Evolutionary conservation across 2,329 filamentous ascomycete genomes (phyloP).

Genomic region (Davidsoniella australis): DNA sequence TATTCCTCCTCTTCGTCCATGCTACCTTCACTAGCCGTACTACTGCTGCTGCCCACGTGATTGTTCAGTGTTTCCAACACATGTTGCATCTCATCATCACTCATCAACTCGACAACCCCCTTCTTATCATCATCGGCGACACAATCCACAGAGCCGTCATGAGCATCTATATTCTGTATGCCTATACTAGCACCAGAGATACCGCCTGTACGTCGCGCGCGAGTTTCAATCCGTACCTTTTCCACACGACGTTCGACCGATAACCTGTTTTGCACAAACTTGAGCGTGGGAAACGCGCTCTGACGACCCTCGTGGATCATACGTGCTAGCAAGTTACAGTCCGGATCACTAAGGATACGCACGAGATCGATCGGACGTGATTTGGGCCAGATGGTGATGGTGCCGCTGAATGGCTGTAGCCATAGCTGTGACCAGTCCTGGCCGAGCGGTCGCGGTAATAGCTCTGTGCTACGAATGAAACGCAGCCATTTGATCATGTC

Average conservation of each 20-base stretch:
- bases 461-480: slow-evolving; percentile 78
- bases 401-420: slow-evolving; percentile 88
- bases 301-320: slow-evolving; percentile 89
- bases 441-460: slow-evolving; percentile 74
- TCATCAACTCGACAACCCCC: slow-evolving; percentile 38
- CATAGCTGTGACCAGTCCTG: slow-evolving; percentile 97
- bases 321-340: slow-evolving; percentile 52
- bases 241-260: slow-evolving; percentile 62
- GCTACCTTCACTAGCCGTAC: not conserved
- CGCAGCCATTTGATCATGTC: slow-evolving; percentile 97
- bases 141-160: too few relatives aligned
- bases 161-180: slow-evolving; percentile 3
- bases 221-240: slow-evolving; percentile 36
- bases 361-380: slow-evolving; percentile 62
- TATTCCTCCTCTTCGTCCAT: slow-evolving; percentile 7
- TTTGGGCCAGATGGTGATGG: slow-evolving; percentile 91
- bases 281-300: slow-evolving; percentile 76
- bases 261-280: slow-evolving; percentile 77
- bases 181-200: slow-evolving; percentile 30
- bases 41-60: slow-evolving; percentile 13
- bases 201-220: slow-evolving; percentile 32
- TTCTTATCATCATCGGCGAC: slow-evolving; percentile 13
- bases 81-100: slow-evolving; percentile 40
- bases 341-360: slow-evolving; percentile 74
- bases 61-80: slow-evolving; percentile 22